Evolutionary conservation across 352 stramenopile species (phyloP).

Genomic region (Phytophthora agathidicida): DNA sequence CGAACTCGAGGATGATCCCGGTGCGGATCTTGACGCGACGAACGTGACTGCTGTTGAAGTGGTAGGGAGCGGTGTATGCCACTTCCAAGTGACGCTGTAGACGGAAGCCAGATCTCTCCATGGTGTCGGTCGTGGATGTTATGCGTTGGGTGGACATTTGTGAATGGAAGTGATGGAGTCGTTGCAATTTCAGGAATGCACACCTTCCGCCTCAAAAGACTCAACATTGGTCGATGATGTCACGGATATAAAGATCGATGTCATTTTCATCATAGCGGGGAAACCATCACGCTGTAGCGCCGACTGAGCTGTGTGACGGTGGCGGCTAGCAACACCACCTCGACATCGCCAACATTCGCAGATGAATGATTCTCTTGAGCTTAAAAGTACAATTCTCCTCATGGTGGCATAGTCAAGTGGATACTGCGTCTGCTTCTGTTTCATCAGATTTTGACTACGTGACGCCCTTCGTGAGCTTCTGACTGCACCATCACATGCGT

Average conservation of each 20-base stretch:
- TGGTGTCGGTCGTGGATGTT: constrained; percentile 11
- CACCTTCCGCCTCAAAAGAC: not conserved
- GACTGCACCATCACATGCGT: no score
- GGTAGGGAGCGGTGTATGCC: constrained; percentile 33
- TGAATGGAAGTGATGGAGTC: not conserved
- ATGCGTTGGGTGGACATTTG: constrained; percentile 21
- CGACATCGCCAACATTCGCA: constrained; percentile 3
- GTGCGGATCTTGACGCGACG: constrained; percentile 34
- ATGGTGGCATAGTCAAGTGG: no score
- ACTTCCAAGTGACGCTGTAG: constrained; percentile 40
- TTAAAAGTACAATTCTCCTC: no score
- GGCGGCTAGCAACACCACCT: not conserved
- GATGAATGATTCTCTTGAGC: not conserved
- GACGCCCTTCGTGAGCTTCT: no score
- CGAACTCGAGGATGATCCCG: constrained; percentile 48
- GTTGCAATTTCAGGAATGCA: constrained; percentile 15
- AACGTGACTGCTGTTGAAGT: constrained; percentile 37
- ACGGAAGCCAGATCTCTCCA: constrained; percentile 25
- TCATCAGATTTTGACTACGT: no score
- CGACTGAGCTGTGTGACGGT: constrained; percentile 7
- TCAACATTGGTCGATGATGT: constrained; percentile 22
- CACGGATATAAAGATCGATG: constrained; percentile 19
- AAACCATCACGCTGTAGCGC: not conserved
- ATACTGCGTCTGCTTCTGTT: no score
- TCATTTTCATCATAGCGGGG: constrained; percentile 7